Evolutionary conservation across 768 basidiomycete genomes (phyloP).

Genomic region (Termitomyces sp.): DNA sequence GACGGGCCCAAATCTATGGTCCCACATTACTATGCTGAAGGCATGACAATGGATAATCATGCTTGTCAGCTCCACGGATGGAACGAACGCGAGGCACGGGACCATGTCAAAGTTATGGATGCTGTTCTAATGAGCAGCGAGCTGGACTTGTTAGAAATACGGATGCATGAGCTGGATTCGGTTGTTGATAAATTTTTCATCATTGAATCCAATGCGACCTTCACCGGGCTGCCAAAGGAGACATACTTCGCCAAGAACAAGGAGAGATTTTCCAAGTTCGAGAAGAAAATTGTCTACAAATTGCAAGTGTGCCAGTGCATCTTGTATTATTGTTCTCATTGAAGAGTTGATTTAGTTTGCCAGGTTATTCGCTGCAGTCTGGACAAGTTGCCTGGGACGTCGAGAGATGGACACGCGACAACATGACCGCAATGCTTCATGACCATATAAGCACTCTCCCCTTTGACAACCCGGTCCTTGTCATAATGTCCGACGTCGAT

Average conservation of each 20-base stretch:
- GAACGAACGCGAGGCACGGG: slow-evolving; percentile 27
- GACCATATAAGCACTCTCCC: slow-evolving; percentile 27
- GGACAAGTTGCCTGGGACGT: slow-evolving; percentile 45
- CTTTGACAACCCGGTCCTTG: slow-evolving; percentile 30
- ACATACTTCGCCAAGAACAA: slow-evolving; percentile 43
- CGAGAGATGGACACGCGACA: slow-evolving; percentile 40
- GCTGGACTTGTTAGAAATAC: slow-evolving; percentile 57
- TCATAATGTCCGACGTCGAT: slow-evolving; percentile 59
- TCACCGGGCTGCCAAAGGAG: slow-evolving; percentile 54
- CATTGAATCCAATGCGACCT: slow-evolving; percentile 55
- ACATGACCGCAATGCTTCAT: slow-evolving; percentile 43
- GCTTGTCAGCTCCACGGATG: slow-evolving; percentile 53
- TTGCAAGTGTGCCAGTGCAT: slow-evolving; percentile 27
- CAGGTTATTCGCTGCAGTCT: slow-evolving; percentile 34
- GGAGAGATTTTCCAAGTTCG: slow-evolving; percentile 41
- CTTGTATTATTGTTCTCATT: neutral
- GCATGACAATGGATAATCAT: slow-evolving; percentile 34
- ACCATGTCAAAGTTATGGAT: slow-evolving; percentile 42
- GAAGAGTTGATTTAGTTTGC: slow-evolving; percentile 26
- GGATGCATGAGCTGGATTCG: slow-evolving; percentile 52
- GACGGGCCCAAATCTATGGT: slow-evolving; percentile 42
- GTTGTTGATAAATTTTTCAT: slow-evolving; percentile 58
- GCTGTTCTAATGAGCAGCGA: slow-evolving; percentile 61
- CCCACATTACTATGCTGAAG: slow-evolving; percentile 53
- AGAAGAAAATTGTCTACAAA: slow-evolving; percentile 47